These are phyloP conservation scores for Ailanthus altissimus DNA, from an alignment of 345 rosid species.

Conservation along the genomic window DNA sequence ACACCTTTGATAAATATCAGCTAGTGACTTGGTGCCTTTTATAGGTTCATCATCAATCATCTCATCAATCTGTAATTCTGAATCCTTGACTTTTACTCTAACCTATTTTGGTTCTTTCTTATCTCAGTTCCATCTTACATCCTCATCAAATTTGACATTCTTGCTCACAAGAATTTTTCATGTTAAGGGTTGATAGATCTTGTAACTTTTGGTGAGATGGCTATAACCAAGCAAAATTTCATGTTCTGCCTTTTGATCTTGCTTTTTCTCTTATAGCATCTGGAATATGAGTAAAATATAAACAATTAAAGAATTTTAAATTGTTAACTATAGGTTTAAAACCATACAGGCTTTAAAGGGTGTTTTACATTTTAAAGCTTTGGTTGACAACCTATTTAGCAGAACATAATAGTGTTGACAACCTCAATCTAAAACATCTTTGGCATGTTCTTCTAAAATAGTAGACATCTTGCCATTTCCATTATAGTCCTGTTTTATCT, in stretches of 20 bases:
- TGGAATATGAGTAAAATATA: background rate
- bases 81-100: background rate
- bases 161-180: background rate
- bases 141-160: background rate
- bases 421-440: background rate
- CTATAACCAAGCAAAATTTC: background rate
- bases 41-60: background rate
- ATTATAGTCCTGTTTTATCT: too few species aligned
- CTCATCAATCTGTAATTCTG: background rate
- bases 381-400: background rate
- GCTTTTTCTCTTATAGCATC: background rate
- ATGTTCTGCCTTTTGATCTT: background rate
- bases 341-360: slow-evolving; percentile 5
- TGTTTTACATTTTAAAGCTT: background rate
- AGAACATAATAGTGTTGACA: background rate
- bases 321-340: background rate
- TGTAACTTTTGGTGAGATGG: background rate
- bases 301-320: background rate
- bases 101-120: too few species aligned
- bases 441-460: background rate
- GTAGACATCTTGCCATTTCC: too few species aligned
- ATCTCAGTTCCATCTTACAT: background rate
- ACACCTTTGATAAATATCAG: background rate
- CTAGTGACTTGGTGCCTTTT: background rate
- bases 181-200: background rate